These are phyloP conservation scores for Colletotrichum eremochloae DNA, from an alignment of 2,329 filamentous ascomycete species.

Conservation along the genomic window DNA sequence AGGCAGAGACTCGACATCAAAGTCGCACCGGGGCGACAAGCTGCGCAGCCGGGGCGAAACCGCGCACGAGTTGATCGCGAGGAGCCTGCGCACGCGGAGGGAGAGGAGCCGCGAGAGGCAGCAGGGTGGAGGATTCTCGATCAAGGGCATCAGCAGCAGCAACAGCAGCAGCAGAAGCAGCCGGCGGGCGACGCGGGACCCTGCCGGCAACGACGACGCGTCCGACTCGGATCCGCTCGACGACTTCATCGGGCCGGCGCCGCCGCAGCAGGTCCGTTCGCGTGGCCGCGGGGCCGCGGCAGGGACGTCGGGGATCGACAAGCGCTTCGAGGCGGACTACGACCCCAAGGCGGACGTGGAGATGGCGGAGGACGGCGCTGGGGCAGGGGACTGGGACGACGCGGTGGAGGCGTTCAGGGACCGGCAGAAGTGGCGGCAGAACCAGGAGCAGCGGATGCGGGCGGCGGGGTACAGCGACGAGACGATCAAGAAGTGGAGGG, in stretches of 20 bases:
- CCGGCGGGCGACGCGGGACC: constrained; percentile 31
- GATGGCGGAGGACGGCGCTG: constrained; percentile 60
- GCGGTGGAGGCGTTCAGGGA: constrained; percentile 83
- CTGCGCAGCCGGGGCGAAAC: constrained; percentile 33
- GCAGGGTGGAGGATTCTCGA: background rate
- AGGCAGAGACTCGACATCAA: background rate
- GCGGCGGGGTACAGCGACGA: constrained; percentile 84
- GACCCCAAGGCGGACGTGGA: constrained; percentile 69
- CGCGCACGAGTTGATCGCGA: constrained; percentile 14
- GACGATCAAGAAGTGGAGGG: constrained; percentile 80
- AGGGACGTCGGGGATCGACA: constrained; percentile 78
- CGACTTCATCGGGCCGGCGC: constrained; percentile 81
- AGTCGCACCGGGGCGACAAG: constrained; percentile 42
- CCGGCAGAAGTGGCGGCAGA: constrained; percentile 81
- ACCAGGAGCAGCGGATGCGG: constrained; percentile 81
- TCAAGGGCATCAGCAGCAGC: background rate
- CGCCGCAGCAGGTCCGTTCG: constrained; percentile 64
- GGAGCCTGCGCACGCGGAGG: background rate
- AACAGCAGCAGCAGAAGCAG: constrained; percentile 18
- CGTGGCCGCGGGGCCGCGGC: constrained; percentile 79
- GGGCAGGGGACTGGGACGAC: constrained; percentile 77
- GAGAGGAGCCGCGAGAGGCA: constrained; percentile 17
- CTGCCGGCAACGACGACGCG: constrained; percentile 42
- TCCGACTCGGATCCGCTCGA: constrained; percentile 80
- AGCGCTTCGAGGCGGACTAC: constrained; percentile 79